These are phyloP conservation scores for Daldinia childiae DNA, from an alignment of 495 filamentous ascomycete genomes.

Conservation along the genomic window DNA sequence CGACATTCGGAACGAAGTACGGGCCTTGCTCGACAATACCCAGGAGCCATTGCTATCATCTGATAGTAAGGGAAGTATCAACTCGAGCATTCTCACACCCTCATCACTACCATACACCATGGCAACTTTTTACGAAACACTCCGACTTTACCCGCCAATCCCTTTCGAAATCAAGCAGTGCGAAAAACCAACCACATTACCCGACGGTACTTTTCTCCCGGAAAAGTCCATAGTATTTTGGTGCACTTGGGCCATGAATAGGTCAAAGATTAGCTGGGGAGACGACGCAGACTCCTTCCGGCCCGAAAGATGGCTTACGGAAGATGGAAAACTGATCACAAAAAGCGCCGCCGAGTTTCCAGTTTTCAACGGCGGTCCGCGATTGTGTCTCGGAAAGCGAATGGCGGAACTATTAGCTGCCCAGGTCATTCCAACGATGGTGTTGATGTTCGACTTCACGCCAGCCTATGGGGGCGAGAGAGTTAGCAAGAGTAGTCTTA, in stretches of 20 bases:
- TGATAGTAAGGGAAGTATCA: slow-evolving; percentile 23
- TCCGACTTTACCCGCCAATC: slow-evolving; percentile 67
- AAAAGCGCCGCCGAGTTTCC: slow-evolving; percentile 65
- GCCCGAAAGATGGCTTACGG: slow-evolving; percentile 62
- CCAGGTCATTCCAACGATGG: slow-evolving; percentile 60
- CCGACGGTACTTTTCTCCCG: slow-evolving; percentile 67
- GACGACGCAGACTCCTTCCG: slow-evolving; percentile 62
- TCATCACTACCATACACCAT: slow-evolving; percentile 60
- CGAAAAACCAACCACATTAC: slow-evolving; percentile 59
- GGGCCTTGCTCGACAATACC: slow-evolving; percentile 20
- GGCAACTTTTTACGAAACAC: slow-evolving; percentile 65
- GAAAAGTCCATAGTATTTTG: slow-evolving; percentile 62
- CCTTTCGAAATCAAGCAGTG: slow-evolving; percentile 69
- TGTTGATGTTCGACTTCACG: slow-evolving; percentile 59
- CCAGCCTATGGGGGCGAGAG: slow-evolving; percentile 55
- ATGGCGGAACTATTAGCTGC: slow-evolving; percentile 67
- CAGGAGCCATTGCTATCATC: not conserved
- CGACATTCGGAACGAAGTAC: slow-evolving; percentile 56
- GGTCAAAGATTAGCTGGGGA: slow-evolving; percentile 64
- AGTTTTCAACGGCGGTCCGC: slow-evolving; percentile 68
- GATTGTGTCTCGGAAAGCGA: slow-evolving; percentile 66
- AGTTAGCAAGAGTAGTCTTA: slow-evolving; percentile 65
- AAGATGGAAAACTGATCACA: slow-evolving; percentile 50
- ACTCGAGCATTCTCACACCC: slow-evolving; percentile 54
- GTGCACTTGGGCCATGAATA: slow-evolving; percentile 69